phyloP scores from a whole-genome alignment of 352 stramenopile species.

The Pythium oligandrum region DNA sequence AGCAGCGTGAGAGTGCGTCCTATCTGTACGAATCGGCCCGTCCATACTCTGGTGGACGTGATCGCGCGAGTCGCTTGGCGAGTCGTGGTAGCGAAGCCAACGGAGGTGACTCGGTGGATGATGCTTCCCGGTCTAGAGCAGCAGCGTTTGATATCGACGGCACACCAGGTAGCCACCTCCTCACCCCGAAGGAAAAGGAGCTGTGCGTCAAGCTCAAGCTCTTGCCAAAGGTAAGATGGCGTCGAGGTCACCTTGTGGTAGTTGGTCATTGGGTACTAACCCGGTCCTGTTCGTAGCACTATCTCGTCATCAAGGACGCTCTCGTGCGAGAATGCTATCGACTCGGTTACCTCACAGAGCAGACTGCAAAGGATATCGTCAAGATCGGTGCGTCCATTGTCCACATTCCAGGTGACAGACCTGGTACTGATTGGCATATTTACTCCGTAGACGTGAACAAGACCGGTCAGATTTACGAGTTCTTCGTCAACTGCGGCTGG shows the following conservation, averaged over 20 bases:
- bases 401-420: neutral
- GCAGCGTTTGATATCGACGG: constrained; percentile 74
- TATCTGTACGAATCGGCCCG: constrained; percentile 83
- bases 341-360: constrained; percentile 69
- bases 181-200: constrained; percentile 88
- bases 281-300: constrained; percentile 48
- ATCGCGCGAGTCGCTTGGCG: constrained; percentile 69
- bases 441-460: constrained; percentile 66
- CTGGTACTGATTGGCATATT: neutral
- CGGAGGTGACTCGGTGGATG: constrained; percentile 19
- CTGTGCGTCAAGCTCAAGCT: constrained; percentile 89
- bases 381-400: constrained; percentile 79
- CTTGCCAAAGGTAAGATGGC: constrained; percentile 67
- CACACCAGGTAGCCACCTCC: constrained; percentile 80
- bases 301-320: constrained; percentile 94
- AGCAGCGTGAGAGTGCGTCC: constrained; percentile 79
- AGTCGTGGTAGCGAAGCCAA: constrained; percentile 45
- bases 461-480: constrained; percentile 85
- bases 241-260: neutral
- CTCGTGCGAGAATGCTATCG: constrained; percentile 88
- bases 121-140: constrained; percentile 24
- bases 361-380: constrained; percentile 82
- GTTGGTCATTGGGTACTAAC: neutral
- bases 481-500: constrained; percentile 88
- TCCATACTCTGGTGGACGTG: constrained; percentile 39